Evolutionary conservation across 768 basidiomycete genomes (phyloP), one percentile per base, ranked within the genome.

Genomic region (Suillus americanus): DNA sequence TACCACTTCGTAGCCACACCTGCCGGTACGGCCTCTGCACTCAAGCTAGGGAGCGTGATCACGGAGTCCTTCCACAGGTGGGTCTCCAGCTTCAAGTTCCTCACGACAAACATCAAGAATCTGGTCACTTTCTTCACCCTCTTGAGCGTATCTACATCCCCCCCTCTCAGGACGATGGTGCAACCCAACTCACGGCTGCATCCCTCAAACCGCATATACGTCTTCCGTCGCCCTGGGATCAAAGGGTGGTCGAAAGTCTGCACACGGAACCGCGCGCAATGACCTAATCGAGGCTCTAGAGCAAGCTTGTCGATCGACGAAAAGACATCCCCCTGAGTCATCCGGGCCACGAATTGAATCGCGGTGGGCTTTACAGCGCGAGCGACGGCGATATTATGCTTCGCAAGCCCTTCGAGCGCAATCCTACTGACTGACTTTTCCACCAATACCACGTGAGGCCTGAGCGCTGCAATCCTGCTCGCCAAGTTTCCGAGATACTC

Each of bases 171-270:
- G 45, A 99, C 83, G 68, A 99, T 90, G 2, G 97, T 99, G 68
- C 95, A 98, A 0, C 96, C 96, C 85, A 94, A 91, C 67, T 97
- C 94, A 59, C 86, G 85, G 72, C 86, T 91, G 71, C 96, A 97
- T 2, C 97, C 97, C 77, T 99, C 97, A 71, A 99, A 99, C 1
- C 97, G 90, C 94, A 99, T 95, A 72, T 94, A 92, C 0, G 97
- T 94, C 81, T 99, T 99, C 63, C 97, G 84, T 20, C 85, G 85
- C 23, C 95, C 95, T n/a, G 96, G 95, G 48, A 99, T 99, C 46
- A 96, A 82, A 14, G 87, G 84, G 75, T 99, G 96, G 67, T 98
- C 97, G 74, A 91, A 98, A 0, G 97, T 97, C 75, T 97, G 95
- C 7, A 99, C 84, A 40, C 89, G 84, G 76, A 94, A 97, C 23